Conservation (phyloP, 805 yeast genomes). For the Ogataea nonfermentans region DNA sequence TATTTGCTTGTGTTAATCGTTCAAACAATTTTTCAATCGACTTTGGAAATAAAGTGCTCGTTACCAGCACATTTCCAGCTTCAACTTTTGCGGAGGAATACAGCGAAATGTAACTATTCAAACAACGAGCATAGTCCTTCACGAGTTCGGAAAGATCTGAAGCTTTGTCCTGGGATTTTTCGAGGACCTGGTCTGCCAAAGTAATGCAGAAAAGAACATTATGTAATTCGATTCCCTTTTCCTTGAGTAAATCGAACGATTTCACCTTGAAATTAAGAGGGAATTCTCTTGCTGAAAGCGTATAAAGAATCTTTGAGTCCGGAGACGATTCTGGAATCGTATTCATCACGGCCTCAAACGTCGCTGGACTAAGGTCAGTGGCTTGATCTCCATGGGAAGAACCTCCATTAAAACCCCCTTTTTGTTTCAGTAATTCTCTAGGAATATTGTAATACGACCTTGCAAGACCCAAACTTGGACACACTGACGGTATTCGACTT, state of each 20-base stretch:
- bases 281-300: constrained; percentile 23
- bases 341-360: not conserved
- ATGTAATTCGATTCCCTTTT: constrained; percentile 1
- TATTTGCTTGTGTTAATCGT: not conserved
- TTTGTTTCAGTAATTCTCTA: not conserved
- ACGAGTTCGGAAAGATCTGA: not conserved
- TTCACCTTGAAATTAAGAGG: constrained; percentile 20
- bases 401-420: not conserved
- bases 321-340: constrained; percentile 5
- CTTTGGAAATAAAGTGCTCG: constrained; percentile 2
- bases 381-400: not conserved
- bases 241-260: constrained; percentile 3
- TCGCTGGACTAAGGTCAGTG: constrained; percentile 1
- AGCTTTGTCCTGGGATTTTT: not conserved
- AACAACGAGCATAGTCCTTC: not conserved
- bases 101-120: constrained; percentile 9
- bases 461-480: too few relatives aligned
- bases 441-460: not conserved
- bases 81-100: constrained; percentile 1
- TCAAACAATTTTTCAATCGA: constrained; percentile 9
- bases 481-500: too few relatives aligned
- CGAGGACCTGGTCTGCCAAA: constrained; percentile 10
- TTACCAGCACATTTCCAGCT: constrained; percentile 4
- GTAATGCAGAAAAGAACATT: constrained; percentile 18
- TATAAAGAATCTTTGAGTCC: constrained; percentile 16